phyloP scores from a whole-genome alignment of 1,139 yeast genomes.

The Candida pseudoviswanathii region DNA sequence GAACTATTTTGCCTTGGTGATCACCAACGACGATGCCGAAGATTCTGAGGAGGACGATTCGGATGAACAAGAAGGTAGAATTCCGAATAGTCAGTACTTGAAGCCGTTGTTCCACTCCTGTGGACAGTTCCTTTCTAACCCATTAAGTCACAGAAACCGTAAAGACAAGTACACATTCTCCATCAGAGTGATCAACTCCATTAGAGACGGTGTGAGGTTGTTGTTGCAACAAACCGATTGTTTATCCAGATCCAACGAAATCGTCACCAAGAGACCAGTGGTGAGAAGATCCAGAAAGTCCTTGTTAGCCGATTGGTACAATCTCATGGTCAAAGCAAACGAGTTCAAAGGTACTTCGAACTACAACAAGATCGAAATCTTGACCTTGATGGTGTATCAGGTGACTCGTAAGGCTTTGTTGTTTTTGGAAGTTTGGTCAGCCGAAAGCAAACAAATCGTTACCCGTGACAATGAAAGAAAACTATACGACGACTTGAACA shows the following conservation, averaged over 20 bases:
- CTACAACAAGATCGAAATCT: constrained; percentile 63
- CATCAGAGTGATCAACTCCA: constrained; percentile 41
- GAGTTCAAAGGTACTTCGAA: constrained; percentile 76
- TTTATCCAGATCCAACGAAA: constrained; percentile 77
- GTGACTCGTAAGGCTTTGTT: constrained; percentile 72
- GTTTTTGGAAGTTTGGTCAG: constrained; percentile 76
- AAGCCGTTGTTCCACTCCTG: constrained; percentile 69
- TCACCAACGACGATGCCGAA: constrained; percentile 29
- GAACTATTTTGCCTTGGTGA: constrained; percentile 77
- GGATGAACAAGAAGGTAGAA: constrained; percentile 22
- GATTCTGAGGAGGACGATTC: constrained; percentile 21
- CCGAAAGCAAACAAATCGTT: constrained; percentile 50
- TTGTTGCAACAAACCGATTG: constrained; percentile 80
- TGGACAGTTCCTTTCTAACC: constrained; percentile 74
- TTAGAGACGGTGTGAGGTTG: constrained; percentile 83
- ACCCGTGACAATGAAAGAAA: constrained; percentile 27
- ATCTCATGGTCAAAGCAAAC: constrained; percentile 82
- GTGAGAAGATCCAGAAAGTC: constrained; percentile 77
- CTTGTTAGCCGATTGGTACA: constrained; percentile 88
- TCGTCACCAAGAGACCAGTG: constrained; percentile 69
- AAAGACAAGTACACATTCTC: constrained; percentile 49
- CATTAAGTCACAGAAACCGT: constrained; percentile 52
- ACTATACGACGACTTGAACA: constrained; percentile 39
- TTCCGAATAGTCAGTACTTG: constrained; percentile 49
- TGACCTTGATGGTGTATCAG: constrained; percentile 73